Percentiles rank a stretch among this genome's conserved stretches.
Conservation (phyloP, 2,329 filamentous ascomycete genomes). For the Macrophomina tecta region DNA sequence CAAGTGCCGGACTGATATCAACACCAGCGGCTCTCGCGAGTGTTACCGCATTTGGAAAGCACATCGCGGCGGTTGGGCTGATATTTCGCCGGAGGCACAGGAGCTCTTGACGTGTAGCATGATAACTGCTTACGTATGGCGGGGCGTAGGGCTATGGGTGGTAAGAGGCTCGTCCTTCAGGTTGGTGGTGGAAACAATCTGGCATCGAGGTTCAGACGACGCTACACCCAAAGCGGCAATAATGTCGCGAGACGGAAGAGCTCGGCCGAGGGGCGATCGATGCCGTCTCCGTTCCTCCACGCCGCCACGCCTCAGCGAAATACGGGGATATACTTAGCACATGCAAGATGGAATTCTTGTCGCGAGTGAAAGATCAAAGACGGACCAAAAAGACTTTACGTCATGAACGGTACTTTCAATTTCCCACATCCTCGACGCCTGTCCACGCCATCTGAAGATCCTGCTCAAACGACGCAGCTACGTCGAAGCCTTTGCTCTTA, state of each 20-base stretch:
- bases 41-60: background rate
- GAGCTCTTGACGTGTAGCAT: background rate
- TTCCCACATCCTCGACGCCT: background rate
- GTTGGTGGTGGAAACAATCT: no score
- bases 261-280: background rate
- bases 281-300: background rate
- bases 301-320: background rate
- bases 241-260: background rate
- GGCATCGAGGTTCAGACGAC: no score
- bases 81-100: background rate
- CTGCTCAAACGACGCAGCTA: conserved; percentile 6
- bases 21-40: background rate
- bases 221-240: no score
- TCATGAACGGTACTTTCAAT: background rate
- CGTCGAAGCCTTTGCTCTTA: conserved; percentile 26
- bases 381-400: background rate
- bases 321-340: background rate
- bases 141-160: background rate
- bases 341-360: background rate
- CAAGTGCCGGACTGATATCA: background rate
- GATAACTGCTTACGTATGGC: background rate
- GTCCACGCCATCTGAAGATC: conserved; percentile 23
- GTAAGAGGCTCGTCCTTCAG: background rate
- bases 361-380: background rate
- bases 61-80: background rate